phyloP scores from a whole-genome alignment of 2,329 filamentous ascomycete genomes.

The Fusarium incarnatum region DNA sequence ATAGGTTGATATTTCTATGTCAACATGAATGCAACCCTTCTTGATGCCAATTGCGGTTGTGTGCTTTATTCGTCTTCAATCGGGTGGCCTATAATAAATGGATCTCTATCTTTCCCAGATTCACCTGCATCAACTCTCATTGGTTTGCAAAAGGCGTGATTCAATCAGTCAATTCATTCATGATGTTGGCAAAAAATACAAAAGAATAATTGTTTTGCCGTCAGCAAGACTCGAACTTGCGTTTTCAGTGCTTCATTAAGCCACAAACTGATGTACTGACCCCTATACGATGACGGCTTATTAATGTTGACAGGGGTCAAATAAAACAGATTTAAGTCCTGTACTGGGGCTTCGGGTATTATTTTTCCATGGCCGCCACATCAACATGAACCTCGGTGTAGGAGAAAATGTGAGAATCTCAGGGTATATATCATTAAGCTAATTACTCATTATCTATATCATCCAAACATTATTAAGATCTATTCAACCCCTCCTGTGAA shows the following conservation, averaged over 20 bases:
- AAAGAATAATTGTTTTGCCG: not conserved
- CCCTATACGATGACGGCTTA: not conserved
- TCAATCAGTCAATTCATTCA: not conserved
- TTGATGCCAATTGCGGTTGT: too few relatives aligned
- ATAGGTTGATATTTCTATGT: not conserved
- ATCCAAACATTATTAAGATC: not conserved
- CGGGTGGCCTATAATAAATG: too few relatives aligned
- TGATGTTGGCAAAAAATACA: not conserved
- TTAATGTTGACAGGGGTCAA: not conserved
- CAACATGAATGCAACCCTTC: not conserved
- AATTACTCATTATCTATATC: not conserved
- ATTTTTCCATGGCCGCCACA: not conserved
- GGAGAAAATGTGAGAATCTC: accelerated
- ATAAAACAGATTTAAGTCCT: not conserved
- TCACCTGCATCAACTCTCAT: not conserved
- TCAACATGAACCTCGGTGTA: too few relatives aligned
- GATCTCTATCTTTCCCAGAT: not conserved
- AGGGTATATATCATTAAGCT: not conserved
- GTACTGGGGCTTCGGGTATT: not conserved
- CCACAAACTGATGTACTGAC: not conserved
- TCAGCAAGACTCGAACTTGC: not conserved
- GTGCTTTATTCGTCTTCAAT: too few relatives aligned
- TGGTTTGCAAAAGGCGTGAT: not conserved
- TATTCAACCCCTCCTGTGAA: not conserved
- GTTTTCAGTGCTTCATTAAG: not conserved